These are phyloP conservation scores for Diphasiastrum complanatum DNA, from an alignment of 83 land plant species.

Conservation along the genomic window DNA sequence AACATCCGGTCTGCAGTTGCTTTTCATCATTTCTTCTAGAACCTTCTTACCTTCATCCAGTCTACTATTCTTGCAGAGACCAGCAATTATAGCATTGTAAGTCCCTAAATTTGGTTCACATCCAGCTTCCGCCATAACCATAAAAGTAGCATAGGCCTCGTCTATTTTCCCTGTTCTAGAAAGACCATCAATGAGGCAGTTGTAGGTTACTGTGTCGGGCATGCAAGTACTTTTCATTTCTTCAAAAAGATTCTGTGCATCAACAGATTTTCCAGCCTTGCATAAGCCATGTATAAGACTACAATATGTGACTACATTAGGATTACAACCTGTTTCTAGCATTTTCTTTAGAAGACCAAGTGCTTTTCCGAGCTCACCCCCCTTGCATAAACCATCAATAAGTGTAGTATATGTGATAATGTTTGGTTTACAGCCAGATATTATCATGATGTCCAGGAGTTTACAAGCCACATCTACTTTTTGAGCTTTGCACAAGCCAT, in stretches of 20 bases:
- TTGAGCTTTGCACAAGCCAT: background rate
- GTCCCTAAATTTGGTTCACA: constrained; percentile 6
- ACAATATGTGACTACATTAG: background rate
- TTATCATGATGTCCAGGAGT: background rate
- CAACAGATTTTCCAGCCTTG: background rate
- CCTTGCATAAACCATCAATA: background rate
- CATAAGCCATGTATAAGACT: background rate
- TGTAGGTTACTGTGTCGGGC: background rate
- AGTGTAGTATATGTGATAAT: background rate
- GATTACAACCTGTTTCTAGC: background rate
- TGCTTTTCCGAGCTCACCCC: background rate
- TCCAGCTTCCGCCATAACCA: constrained; percentile 25
- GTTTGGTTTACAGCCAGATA: background rate
- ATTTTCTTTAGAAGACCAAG: background rate
- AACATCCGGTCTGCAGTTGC: background rate
- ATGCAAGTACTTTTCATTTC: background rate
- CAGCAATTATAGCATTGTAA: constrained; percentile 24
- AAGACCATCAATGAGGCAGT: background rate
- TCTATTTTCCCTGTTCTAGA: constrained; percentile 14
- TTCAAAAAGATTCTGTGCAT: background rate
- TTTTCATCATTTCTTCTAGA: constrained; percentile 16
- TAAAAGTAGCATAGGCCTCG: constrained; percentile 26
- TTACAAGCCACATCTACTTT: background rate
- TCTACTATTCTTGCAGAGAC: constrained; percentile 21
- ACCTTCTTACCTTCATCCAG: constrained; percentile 20